A percentile compares a stretch with the other conserved stretches of the same genome.
Conservation (phyloP, 2,329 filamentous ascomycete genomes). For the Ophiocordyceps robertsii region DNA sequence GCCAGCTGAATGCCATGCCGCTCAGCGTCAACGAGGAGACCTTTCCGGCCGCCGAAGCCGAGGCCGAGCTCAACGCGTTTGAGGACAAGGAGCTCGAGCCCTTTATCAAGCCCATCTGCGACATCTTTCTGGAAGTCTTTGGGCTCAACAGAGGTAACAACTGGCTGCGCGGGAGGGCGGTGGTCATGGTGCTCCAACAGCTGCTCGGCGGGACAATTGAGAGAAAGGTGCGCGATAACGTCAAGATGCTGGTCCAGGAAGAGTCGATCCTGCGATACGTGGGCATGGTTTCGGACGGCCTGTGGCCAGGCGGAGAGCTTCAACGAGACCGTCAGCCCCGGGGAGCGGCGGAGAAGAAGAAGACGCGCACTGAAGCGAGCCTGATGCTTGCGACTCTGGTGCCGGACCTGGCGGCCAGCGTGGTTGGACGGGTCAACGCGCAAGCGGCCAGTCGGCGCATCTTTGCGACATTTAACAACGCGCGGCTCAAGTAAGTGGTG, state of each 20-base stretch:
- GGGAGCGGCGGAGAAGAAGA: conserved; percentile 59
- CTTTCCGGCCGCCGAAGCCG: conserved; percentile 57
- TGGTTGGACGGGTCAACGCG: conserved; percentile 85
- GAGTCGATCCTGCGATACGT: conserved; percentile 69
- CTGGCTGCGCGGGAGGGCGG: conserved; percentile 89
- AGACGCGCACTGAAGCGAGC: conserved; percentile 74
- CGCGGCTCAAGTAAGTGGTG: conserved; percentile 64
- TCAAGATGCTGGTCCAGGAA: conserved; percentile 61
- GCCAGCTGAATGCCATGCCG: conserved; percentile 43
- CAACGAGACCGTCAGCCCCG: conserved; percentile 39
- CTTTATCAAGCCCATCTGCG: conserved; percentile 96
- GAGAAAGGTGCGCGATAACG: conserved; percentile 80
- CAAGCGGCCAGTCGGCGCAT: conserved; percentile 79
- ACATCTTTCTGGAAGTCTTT: conserved; percentile 92
- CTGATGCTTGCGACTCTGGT: conserved; percentile 80
- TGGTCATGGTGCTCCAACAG: conserved; percentile 93
- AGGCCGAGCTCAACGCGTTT: conserved; percentile 87
- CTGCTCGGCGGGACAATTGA: conserved; percentile 92
- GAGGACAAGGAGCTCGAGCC: conserved; percentile 82
- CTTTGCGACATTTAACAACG: conserved; percentile 85
- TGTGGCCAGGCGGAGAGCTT: conserved; percentile 66
- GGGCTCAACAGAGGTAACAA: conserved; percentile 91
- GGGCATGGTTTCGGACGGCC: conserved; percentile 52
- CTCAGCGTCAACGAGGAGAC: conserved; percentile 38
- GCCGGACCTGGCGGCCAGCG: conserved; percentile 81